Conservation (phyloP, 2,329 filamentous ascomycete genomes). For the Acarospora socialis region DNA sequence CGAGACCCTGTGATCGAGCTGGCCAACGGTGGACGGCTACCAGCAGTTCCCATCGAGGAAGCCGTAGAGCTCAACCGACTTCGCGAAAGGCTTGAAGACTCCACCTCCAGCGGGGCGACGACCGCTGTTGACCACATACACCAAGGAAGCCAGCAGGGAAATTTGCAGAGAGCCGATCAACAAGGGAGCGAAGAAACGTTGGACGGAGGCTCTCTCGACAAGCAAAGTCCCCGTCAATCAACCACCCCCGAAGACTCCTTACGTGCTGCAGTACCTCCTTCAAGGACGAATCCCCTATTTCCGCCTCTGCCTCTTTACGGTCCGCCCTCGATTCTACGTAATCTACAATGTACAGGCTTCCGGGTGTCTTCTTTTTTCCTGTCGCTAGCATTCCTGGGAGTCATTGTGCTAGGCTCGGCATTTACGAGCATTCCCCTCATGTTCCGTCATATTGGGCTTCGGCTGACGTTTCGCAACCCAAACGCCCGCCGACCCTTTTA, state of each 20-base stretch:
- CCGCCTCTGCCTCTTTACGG: constrained; percentile 73
- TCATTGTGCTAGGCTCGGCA: constrained; percentile 61
- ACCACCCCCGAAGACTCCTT: constrained; percentile 23
- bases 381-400: constrained; percentile 60
- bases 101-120: background rate
- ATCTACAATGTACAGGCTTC: constrained; percentile 52
- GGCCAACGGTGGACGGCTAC: constrained; percentile 50
- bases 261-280: constrained; percentile 39
- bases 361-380: constrained; percentile 57
- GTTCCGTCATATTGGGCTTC: constrained; percentile 35
- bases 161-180: background rate
- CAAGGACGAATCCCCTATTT: constrained; percentile 66
- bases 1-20: constrained; percentile 60
- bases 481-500: constrained; percentile 52
- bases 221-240: constrained; percentile 7
- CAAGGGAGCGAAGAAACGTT: constrained; percentile 5
- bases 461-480: constrained; percentile 46
- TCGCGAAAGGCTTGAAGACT: constrained; percentile 14
- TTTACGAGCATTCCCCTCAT: constrained; percentile 49
- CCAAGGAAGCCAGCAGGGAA: constrained; percentile 4
- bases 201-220: constrained; percentile 7
- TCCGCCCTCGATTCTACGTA: constrained; percentile 51
- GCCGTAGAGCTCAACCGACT: constrained; percentile 51
- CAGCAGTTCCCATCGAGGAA: constrained; percentile 54
- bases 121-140: background rate